phyloP scores from a whole-genome alignment of 1,139 yeast species.

The Kluyveromyces sp. region DNA sequence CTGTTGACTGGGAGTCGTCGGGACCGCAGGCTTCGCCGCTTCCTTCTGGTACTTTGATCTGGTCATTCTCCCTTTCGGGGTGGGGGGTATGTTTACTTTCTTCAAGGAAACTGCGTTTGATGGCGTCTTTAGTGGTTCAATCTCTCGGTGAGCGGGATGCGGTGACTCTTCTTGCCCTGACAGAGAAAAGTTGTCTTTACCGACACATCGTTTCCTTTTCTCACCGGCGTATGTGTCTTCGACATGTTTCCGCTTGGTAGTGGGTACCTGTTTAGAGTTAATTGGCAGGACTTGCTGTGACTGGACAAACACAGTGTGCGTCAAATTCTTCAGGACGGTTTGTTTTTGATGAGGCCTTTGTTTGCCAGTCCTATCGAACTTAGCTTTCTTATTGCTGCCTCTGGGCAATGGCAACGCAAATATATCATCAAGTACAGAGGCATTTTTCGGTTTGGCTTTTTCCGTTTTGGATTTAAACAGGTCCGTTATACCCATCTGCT shows the following conservation, averaged over 20 bases:
- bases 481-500: no score
- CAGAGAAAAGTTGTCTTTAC: constrained; percentile 1
- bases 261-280: constrained; percentile 7
- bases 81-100: background rate
- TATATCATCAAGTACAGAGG: constrained; percentile 20
- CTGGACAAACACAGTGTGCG: constrained; percentile 15
- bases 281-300: constrained; percentile 14
- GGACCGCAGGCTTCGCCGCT: no score
- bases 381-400: background rate
- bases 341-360: constrained; percentile 13
- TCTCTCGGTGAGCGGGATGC: background rate
- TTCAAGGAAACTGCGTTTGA: no score
- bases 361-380: background rate
- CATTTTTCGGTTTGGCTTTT: constrained; percentile 14
- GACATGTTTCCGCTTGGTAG: background rate
- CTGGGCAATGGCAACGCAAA: constrained; percentile 15
- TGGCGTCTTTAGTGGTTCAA: background rate
- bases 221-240: background rate
- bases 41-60: background rate
- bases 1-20: no score
- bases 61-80: background rate
- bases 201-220: background rate
- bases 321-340: constrained; percentile 15
- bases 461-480: constrained; percentile 6
- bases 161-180: background rate